Evolutionary conservation across 2,329 filamentous ascomycete species (phyloP).

Genomic region (Cordyceps pruinosa): DNA sequence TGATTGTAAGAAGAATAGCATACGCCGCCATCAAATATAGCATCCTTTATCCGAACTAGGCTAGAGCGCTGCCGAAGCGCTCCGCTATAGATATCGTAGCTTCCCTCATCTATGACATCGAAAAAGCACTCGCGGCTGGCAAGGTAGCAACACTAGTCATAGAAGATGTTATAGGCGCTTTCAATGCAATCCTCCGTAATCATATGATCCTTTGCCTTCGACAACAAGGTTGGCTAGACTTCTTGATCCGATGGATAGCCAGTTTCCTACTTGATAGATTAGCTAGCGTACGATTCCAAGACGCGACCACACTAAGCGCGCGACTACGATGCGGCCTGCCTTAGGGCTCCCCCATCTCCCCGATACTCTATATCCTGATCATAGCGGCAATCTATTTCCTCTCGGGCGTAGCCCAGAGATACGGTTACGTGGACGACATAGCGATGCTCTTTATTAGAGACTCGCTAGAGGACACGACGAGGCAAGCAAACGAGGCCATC

Average conservation of each 20-base stretch:
- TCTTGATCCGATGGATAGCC: neutral
- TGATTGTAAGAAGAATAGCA: constrained; percentile 19
- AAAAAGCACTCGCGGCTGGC: constrained; percentile 14
- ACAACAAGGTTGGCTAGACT: constrained; percentile 3
- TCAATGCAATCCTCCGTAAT: constrained; percentile 8
- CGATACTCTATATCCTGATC: constrained; percentile 7
- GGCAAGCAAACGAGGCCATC: neutral
- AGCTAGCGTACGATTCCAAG: constrained; percentile 4
- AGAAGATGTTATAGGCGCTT: constrained; percentile 11
- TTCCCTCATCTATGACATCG: constrained; percentile 17
- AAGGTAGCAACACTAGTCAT: constrained; percentile 7
- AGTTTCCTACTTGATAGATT: constrained; percentile 1
- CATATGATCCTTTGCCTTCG: constrained; percentile 1
- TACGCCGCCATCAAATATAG: constrained; percentile 16
- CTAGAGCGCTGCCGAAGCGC: constrained; percentile 19
- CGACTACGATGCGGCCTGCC: neutral
- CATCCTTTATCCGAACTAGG: constrained; percentile 17
- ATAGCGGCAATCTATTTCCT: constrained; percentile 9
- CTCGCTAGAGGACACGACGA: neutral
- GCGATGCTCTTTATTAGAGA: constrained; percentile 1
- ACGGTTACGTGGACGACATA: constrained; percentile 6
- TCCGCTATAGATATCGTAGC: constrained; percentile 16
- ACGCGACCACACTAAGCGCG: neutral
- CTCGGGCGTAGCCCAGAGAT: neutral
- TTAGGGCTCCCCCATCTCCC: constrained; percentile 10